Conservation (phyloP, 2,329 filamentous ascomycete species). For the Pseudogymnoascus sp. region DNA sequence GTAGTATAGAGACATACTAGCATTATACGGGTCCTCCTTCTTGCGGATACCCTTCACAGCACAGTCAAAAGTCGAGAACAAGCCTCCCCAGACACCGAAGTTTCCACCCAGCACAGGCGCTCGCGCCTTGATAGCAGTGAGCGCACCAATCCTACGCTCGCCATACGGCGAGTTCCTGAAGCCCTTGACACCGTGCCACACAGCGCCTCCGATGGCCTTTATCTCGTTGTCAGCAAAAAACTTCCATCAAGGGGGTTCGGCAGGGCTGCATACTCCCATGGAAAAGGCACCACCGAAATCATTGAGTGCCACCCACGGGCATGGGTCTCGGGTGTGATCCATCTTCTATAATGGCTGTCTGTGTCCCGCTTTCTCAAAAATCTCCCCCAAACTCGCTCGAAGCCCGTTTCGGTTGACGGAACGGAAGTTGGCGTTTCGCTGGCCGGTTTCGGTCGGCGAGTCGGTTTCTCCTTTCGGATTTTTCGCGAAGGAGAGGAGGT, state of each 20-base stretch:
- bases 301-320: slow-evolving; percentile 91
- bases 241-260: neutral
- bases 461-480: neutral
- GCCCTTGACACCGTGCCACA: slow-evolving; percentile 97
- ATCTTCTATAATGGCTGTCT: slow-evolving; percentile 39
- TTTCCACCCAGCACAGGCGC: slow-evolving; percentile 95
- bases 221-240: slow-evolving; percentile 1
- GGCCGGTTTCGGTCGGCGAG: neutral
- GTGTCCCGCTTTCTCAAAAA: neutral
- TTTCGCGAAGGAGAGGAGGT: neutral
- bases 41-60: slow-evolving; percentile 86
- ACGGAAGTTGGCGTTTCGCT: neutral
- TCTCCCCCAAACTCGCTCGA: neutral
- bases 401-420: neutral
- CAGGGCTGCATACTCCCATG: slow-evolving; percentile 64
- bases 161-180: slow-evolving; percentile 85
- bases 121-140: slow-evolving; percentile 96
- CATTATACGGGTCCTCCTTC: slow-evolving; percentile 98
- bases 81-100: slow-evolving; percentile 94
- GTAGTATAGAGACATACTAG: slow-evolving; percentile 43
- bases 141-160: slow-evolving; percentile 87
- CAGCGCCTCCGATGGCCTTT: slow-evolving; percentile 66
- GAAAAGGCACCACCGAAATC: slow-evolving; percentile 96
- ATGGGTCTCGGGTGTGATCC: slow-evolving; percentile 96
- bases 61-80: slow-evolving; percentile 95